Percentiles rank a stretch among this genome's conserved stretches.
Conservation (phyloP, 2,329 filamentous ascomycete genomes). For the Monilinia aucupariae region DNA sequence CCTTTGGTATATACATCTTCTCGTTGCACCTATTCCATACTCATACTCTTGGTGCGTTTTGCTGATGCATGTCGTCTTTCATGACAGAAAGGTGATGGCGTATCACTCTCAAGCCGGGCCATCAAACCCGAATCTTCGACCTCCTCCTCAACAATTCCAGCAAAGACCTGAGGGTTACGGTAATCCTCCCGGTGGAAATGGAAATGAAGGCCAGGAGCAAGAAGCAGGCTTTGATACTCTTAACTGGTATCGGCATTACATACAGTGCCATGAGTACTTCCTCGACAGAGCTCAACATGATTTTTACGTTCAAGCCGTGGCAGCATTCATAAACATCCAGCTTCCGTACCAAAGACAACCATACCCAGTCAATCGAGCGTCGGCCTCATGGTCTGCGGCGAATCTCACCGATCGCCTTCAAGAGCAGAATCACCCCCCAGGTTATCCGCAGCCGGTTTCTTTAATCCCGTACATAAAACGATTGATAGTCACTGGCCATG, state of each 20-base stretch:
- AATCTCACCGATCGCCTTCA: constrained; percentile 33
- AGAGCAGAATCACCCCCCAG: constrained; percentile 22
- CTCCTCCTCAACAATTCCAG: constrained; percentile 7
- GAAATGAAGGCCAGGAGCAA: not conserved
- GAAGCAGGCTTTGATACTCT: constrained; percentile 63
- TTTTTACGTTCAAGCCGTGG: constrained; percentile 76
- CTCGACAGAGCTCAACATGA: constrained; percentile 85
- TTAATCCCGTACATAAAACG: constrained; percentile 86
- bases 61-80: constrained; percentile 10
- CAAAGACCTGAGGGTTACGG: constrained; percentile 3
- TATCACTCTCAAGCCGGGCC: constrained; percentile 17
- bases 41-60: not conserved
- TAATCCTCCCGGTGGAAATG: not conserved
- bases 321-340: constrained; percentile 85
- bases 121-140: constrained; percentile 12
- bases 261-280: constrained; percentile 87
- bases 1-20: constrained; percentile 1
- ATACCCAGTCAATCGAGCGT: constrained; percentile 39
- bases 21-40: not conserved
- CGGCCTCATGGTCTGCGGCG: constrained; percentile 37
- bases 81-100: constrained; percentile 14
- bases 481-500: constrained; percentile 85
- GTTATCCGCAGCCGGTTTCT: constrained; percentile 46
- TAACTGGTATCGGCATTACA: constrained; percentile 87
- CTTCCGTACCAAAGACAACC: constrained; percentile 72